Evolutionary conservation across 1,284 basidiomycete species (phyloP), one percentile per base, ranked within the genome.

Genomic region (Heterobasidion parviporum): DNA sequence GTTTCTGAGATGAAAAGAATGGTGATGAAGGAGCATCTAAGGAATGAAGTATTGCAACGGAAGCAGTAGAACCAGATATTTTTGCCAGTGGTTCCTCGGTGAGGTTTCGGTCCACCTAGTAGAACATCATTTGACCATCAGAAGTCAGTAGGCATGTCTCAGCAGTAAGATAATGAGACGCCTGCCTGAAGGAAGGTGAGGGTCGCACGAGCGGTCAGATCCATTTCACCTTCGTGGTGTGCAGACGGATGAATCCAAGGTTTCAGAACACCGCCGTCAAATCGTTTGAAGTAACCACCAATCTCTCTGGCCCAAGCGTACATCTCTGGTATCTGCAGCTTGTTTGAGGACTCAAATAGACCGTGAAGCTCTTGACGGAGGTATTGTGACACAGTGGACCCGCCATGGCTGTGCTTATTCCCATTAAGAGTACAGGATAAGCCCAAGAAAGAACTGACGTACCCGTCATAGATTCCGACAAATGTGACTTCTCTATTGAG

Each of bases 391-490:
- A 72, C 72, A 6, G 72, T 71, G 14, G 72, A 72, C 16, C 65
- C 65, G 4, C 68, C 67, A 56, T 70, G 67, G 6, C 57, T 63
- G 46, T 38, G 55, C 36, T 55, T 53, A 41, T 36, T 54, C 60
- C 3, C 6, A 57, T 58, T 35, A 33, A 60, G 49, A 49, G 38
- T n/a, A 52, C 47, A 49, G 50, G 18, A 36, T 53, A 34, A 16
- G 18, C 12, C 3, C 33, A 12, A 3, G 43, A 15, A 15, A 45
- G 49, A 46, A 56, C 26, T 16, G 49, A 26, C 54, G 56, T 63
- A 90, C 90, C 93, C 93, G 58, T 95, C 93, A 68, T 92, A 96
- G 56, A 96, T 87, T 15, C 92, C 93, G 46, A 93, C 83, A 62
- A 89, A 92, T 3, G 90, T 78, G 6, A 87, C 87, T 69, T 95